Evolutionary conservation across 2,329 filamentous ascomycete species (phyloP), one percentile per base, ranked within the genome.

Genomic region (Fusarium armeniacum): DNA sequence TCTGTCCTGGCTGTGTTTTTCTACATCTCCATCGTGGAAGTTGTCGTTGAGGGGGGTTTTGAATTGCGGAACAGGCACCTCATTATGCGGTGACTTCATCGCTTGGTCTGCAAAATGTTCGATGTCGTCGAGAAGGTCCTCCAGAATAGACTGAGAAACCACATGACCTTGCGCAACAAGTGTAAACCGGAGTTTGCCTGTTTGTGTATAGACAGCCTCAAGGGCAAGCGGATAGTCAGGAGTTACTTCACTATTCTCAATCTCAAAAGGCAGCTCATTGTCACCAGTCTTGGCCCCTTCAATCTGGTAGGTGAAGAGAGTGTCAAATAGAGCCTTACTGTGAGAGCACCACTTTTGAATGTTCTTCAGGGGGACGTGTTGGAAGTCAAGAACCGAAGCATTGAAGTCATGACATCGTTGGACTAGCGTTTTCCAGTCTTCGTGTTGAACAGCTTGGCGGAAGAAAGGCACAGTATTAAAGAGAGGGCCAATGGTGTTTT

Each of bases 391-490:
- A 13, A 87, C 85, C 0, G 86, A 81, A 2, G 89, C 85, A 75
- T 93, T 93, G 76, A 91, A 93, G 0, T 87, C 80, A 72, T 97
- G 93, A 65, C 91, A 93, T 52, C 82, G 80, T 18, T 80, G 82
- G 24, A 93, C 82, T 2, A 93, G 78, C 0, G 86, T 83, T 1
- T 80, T 76, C 88, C 91, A 93, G 0, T 84, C 88, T 6, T 85
- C 81, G 1, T 78, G 74, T 1, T 77, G 67, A 9, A 79, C 65
- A 16, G 86, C 69, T 8, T 81, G 75, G 35, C 89, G 79, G 57
- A 87, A 84, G 76, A 91, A 93, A 0, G 94, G 93, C 2, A 98
- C 82, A 0, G 94, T 97, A 76, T 98, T 98, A 84, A 98, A 97
- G 22, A 98, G 81, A 0, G 95, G 94, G 0, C 94, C 95, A 43